Percentiles rank a stretch among this genome's conserved stretches.
phyloP scores from a whole-genome alignment of 768 basidiomycete genomes.

The Sistotremastrum suecicum region DNA sequence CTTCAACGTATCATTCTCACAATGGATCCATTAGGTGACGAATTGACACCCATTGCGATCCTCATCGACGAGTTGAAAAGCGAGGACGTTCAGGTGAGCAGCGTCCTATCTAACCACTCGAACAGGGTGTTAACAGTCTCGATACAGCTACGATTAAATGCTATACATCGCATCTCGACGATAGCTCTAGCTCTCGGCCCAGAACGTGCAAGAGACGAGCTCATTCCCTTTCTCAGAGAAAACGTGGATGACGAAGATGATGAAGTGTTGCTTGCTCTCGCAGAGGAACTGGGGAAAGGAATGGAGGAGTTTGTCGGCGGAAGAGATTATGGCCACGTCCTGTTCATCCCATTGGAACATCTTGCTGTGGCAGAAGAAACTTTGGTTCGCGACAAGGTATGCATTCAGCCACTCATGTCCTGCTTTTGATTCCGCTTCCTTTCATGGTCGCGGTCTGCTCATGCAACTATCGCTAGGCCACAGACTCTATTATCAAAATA shows the following conservation, averaged over 20 bases:
- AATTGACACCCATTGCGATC: conserved; percentile 92
- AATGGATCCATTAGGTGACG: conserved; percentile 7
- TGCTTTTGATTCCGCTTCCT: not conserved
- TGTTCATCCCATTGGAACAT: conserved; percentile 89
- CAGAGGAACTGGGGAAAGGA: conserved; percentile 84
- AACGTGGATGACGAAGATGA: conserved; percentile 95
- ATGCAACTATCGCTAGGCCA: conserved; percentile 42
- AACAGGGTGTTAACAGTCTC: too few species aligned
- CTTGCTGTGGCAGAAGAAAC: conserved; percentile 96
- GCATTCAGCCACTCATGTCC: not conserved
- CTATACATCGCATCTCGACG: conserved; percentile 93
- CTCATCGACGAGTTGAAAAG: conserved; percentile 97
- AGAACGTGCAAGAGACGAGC: conserved; percentile 87
- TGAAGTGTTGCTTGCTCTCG: conserved; percentile 88
- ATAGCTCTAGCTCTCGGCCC: conserved; percentile 95
- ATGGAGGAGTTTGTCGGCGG: conserved; percentile 96
- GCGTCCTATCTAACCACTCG: too few species aligned
- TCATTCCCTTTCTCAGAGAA: conserved; percentile 94
- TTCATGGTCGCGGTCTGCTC: conserved; percentile 5
- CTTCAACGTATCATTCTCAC: not conserved
- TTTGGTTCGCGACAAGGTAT: conserved; percentile 91
- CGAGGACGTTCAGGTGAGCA: conserved; percentile 73
- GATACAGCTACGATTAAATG: conserved; percentile 66
- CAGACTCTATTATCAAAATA: conserved; percentile 90
- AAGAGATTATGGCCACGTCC: conserved; percentile 66